Base-by-base conservation (phyloP, 257 asterid genomes). In the Agastache rugosa region DNA sequence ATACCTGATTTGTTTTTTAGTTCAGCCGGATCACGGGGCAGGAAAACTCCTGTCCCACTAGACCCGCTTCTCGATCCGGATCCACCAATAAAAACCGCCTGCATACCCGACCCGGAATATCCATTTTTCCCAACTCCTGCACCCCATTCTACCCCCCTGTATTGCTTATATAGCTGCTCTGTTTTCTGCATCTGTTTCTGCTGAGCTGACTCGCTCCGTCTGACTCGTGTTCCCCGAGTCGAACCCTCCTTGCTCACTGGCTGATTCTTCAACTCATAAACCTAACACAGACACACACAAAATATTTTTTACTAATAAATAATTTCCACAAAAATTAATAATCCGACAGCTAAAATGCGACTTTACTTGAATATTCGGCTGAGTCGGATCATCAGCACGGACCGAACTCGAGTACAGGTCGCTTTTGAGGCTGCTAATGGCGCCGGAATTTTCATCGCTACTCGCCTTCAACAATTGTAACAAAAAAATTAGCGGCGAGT, bases 31-130 rank as follows among this genome's bases (percentile, higher is more conserved):
- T 60, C 80, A 29, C 86, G 84, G 34, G 98, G 97, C 75, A 90
- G 76, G 81, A 93, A 93, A 35, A 93, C 97, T 39, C 98, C 98
- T 0, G 98, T 93, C 6, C 98, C 98, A 35, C 74, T 17, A 2
- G 84, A 74, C 60, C 87, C 93, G 12, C 11, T 78, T 73, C 47
- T 66, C 0, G 85, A 54, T 4, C 89, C 87, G 73, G 96, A 65
- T 65, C 89, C 90, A 1, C 92, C 90, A 7, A 92, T 91, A 61
- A 90, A 90, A 39, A 92, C 79, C 0, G 96, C 97, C 83, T 83
- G 73, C 96, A 89, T 92, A 73, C 96, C 96, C 86, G 96, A 85
- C 74, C 98, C 96, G 75, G 15, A 29, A 3, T 73, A 76, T 12
- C 59, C 50, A 25, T 67, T 83, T 51, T 65, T 51, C 6, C 75